A percentile compares a stretch with the other conserved stretches of the same genome.
Evolutionary conservation across 2,329 filamentous ascomycete species (phyloP).

Genomic region (Scorias spongiosa): DNA sequence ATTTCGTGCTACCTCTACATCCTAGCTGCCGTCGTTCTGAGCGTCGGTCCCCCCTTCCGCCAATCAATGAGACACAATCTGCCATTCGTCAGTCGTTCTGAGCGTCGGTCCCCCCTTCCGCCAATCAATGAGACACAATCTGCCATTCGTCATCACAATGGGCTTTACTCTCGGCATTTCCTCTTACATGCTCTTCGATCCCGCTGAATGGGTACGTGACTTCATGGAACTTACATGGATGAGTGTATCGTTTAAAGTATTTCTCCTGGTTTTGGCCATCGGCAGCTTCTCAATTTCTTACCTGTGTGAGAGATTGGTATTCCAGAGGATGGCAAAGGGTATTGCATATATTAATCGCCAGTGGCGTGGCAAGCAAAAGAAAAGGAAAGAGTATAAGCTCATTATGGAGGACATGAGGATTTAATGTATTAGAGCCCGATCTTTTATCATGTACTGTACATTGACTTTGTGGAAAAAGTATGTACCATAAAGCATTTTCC

Average conservation of each 20-base stretch:
- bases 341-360: constrained; percentile 47
- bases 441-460: not conserved
- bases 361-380: constrained; percentile 49
- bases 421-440: constrained; percentile 1
- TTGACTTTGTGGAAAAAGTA: too few relatives aligned
- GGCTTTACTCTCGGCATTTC: constrained; percentile 50
- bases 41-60: constrained; percentile 80
- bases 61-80: constrained; percentile 66
- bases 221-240: constrained; percentile 80
- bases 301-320: constrained; percentile 54
- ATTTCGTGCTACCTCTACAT: constrained; percentile 93
- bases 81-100: constrained; percentile 73
- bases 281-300: constrained; percentile 56
- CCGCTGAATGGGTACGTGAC: constrained; percentile 50
- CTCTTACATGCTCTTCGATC: constrained; percentile 65
- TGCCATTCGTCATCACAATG: constrained; percentile 73
- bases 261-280: constrained; percentile 55
- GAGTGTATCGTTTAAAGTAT: constrained; percentile 54
- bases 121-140: constrained; percentile 63
- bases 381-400: constrained; percentile 76
- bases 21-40: constrained; percentile 64
- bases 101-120: constrained; percentile 87
- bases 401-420: constrained; percentile 47
- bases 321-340: constrained; percentile 51
- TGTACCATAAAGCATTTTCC: too few relatives aligned